Conservation (phyloP, 2,329 filamentous ascomycete species). For the Claviceps cyperi region DNA sequence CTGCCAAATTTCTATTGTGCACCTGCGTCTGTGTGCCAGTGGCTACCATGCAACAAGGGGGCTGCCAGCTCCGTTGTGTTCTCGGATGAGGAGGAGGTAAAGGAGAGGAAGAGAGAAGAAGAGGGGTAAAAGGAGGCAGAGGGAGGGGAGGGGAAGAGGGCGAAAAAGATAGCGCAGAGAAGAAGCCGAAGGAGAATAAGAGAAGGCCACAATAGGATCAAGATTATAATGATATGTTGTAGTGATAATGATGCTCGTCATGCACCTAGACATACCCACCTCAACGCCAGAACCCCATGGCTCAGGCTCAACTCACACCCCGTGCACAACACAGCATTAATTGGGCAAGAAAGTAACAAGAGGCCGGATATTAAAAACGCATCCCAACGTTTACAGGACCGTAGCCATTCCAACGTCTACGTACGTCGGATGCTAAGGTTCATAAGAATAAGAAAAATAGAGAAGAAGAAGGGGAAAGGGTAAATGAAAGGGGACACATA, state of each 20-base stretch:
- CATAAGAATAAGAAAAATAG: background rate
- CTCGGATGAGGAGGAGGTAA: background rate
- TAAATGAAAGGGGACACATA: background rate
- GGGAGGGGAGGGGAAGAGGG: background rate
- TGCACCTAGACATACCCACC: background rate
- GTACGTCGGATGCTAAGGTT: constrained; percentile 8
- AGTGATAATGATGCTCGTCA: background rate
- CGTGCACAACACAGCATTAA: background rate
- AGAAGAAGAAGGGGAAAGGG: constrained; percentile 2
- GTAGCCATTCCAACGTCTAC: constrained; percentile 4
- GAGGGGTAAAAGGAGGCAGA: background rate
- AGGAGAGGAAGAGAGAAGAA: background rate
- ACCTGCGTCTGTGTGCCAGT: background rate
- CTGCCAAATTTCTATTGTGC: background rate
- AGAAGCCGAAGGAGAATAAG: no score
- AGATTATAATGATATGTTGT: background rate
- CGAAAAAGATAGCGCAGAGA: background rate
- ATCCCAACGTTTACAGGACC: background rate
- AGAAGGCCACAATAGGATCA: background rate
- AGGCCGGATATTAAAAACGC: background rate
- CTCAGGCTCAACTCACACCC: background rate
- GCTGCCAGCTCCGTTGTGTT: background rate
- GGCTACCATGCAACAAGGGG: no score
- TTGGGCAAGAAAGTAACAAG: background rate
- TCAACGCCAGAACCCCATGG: background rate